Conservation (phyloP, 192 early-diverging fungal genomes). For the Glomus cerebriforme region DNA sequence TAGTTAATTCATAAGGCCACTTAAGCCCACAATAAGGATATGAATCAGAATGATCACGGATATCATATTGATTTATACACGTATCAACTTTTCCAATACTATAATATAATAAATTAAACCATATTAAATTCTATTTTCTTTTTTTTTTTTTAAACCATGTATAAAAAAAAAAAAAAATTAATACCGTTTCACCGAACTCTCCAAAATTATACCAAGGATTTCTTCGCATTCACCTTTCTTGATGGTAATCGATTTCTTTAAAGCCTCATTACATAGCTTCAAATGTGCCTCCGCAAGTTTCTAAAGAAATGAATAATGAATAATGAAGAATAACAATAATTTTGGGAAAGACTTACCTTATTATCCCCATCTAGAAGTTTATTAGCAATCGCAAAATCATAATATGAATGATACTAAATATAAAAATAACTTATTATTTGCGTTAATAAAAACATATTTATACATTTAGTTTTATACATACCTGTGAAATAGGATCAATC, state of each 20-base stretch:
- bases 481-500: conserved; percentile 61
- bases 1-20: conserved; percentile 56
- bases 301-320: conserved; percentile 1
- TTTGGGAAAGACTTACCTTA: conserved; percentile 20
- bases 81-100: conserved; percentile 10
- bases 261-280: conserved; percentile 35
- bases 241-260: conserved; percentile 35
- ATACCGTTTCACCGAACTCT: neutral
- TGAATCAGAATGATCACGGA: conserved; percentile 44
- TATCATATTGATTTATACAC: conserved; percentile 63
- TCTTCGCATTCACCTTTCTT: conserved; percentile 42
- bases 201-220: conserved; percentile 31
- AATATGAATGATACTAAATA: conserved; percentile 46
- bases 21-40: conserved; percentile 51
- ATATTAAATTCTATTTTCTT: neutral
- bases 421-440: neutral
- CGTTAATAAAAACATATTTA: neutral
- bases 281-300: conserved; percentile 27
- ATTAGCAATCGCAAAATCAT: conserved; percentile 38
- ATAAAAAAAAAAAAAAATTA: neutral
- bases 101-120: neutral
- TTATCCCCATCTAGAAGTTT: conserved; percentile 33
- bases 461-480: conserved; percentile 16
- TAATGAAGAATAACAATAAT: neutral
- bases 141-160: neutral